phyloP scores from a whole-genome alignment of 345 rosid genomes.

The Eutrema japonicum region DNA sequence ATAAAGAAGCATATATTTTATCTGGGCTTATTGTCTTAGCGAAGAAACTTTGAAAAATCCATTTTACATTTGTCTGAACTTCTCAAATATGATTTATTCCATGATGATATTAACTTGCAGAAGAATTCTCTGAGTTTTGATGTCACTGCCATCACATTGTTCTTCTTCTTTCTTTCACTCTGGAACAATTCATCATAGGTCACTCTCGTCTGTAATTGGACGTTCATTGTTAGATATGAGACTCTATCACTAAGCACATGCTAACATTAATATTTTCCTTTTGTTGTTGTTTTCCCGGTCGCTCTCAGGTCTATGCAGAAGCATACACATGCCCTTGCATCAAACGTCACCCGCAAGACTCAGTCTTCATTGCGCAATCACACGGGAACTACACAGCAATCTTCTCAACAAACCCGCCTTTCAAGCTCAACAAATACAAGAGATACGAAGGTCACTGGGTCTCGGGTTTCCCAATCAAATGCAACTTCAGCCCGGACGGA shows the following conservation, averaged over 20 bases:
- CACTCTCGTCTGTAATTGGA: not conserved
- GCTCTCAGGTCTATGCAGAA: conserved; percentile 71
- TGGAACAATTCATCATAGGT: conserved; percentile 1
- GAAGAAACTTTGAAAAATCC: no score
- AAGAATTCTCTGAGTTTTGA: not conserved
- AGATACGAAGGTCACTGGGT: conserved; percentile 77
- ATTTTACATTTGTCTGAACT: no score
- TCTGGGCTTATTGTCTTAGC: not conserved
- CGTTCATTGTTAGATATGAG: not conserved
- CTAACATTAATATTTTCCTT: not conserved
- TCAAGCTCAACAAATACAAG: conserved; percentile 79
- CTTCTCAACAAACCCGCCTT: conserved; percentile 73
- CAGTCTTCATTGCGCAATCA: conserved; percentile 75
- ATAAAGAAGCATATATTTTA: not conserved
- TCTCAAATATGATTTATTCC: not conserved
- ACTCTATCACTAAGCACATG: not conserved
- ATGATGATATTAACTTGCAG: not conserved
- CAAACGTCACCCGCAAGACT: conserved; percentile 69
- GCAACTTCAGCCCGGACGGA: conserved; percentile 78
- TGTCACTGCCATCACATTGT: not conserved
- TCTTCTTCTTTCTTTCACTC: conserved; percentile 1
- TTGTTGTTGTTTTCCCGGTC: not conserved
- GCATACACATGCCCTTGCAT: conserved; percentile 85
- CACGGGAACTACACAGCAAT: conserved; percentile 91
- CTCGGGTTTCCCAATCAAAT: conserved; percentile 82